Evolutionary conservation across 2,329 filamentous ascomycete genomes (phyloP), one percentile per base, ranked within the genome.

Genomic region (Dactylellina parvicollis): DNA sequence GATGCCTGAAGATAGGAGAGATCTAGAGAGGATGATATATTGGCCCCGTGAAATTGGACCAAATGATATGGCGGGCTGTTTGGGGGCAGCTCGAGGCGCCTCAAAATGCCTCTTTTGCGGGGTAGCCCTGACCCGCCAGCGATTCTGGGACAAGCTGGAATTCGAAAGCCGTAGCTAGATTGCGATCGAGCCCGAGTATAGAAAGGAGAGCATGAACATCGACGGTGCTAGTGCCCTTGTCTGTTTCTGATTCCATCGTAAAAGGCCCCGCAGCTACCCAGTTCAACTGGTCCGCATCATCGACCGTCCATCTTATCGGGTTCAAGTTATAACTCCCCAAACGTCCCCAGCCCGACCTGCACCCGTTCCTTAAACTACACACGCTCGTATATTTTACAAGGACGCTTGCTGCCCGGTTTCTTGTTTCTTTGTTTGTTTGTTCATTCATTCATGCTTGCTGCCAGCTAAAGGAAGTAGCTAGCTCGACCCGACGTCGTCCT

Each of bases 61-160:
- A 32, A 32, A 32, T n/a, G n/a, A n/a, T 5, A 32, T 14, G 24
- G 44, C 34, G 28, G 47, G 38, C 30, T 49, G 30, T 40, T 56
- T 30, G 44, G 32, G 40, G 44, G 24, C 61, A 67, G 34, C 38
- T 59, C 34, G 24, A 30, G 54, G 32, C 49, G 49, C 32, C 18
- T 56, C 24, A 62, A 62, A 56, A 72, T 64, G 59, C 67, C 67
- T 72, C 60, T 66, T 72, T 66, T 66, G 69, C 69, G 69, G 69
- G 69, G 69, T 73, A 73, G 47, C 49, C 69, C 69, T 66, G 60
- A 52, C 44, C 49, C 40, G 56, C 40, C 47, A 36, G 60, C 57
- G 50, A 57, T 71, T 42, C 52, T 59, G 44, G 52, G 56, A 56
- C 47, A 42, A 30, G 42, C 50, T 32, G 34, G 42, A n/a, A n/a